Evolutionary conservation across 2,329 filamentous ascomycete genomes (phyloP).

Genomic region (Penicillium paneum): DNA sequence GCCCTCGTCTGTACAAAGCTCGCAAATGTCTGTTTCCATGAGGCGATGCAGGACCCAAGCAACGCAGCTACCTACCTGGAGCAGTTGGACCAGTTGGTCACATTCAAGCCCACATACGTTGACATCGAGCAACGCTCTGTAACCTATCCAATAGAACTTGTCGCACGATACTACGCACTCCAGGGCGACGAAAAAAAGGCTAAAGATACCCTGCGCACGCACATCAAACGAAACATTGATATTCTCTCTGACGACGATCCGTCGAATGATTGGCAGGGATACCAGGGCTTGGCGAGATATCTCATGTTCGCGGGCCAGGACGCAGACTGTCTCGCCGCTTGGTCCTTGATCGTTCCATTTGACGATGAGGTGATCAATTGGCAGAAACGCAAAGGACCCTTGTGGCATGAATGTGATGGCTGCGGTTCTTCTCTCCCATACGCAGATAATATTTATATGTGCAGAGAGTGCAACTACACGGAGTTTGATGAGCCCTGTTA

Average conservation of each 20-base stretch:
- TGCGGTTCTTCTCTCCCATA: conserved; percentile 13
- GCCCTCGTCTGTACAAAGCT: neutral
- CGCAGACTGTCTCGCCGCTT: conserved; percentile 26
- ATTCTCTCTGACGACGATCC: conserved; percentile 29
- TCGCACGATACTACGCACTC: conserved; percentile 12
- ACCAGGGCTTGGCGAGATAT: conserved; percentile 15
- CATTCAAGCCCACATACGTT: neutral
- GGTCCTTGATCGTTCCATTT: conserved; percentile 24
- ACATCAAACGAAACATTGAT: conserved; percentile 25
- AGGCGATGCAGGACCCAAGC: neutral
- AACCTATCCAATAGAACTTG: conserved; percentile 1
- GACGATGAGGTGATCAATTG: neutral
- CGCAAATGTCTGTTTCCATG: conserved; percentile 8
- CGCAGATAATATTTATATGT: conserved; percentile 23
- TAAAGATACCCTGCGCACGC: conserved; percentile 12
- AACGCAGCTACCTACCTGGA: conserved; percentile 1
- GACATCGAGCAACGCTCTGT: too few relatives aligned
- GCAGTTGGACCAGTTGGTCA: conserved; percentile 2
- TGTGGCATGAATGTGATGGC: conserved; percentile 5
- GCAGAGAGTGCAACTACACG: conserved; percentile 22
- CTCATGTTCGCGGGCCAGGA: conserved; percentile 25
- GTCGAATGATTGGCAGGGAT: conserved; percentile 27
- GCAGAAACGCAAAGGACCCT: neutral
- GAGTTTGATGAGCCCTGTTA: conserved; percentile 20
- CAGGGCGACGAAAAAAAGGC: conserved; percentile 17